These are phyloP conservation scores for Nothophoma quercina DNA, from an alignment of 2,329 filamentous ascomycete genomes.

Conservation along the genomic window DNA sequence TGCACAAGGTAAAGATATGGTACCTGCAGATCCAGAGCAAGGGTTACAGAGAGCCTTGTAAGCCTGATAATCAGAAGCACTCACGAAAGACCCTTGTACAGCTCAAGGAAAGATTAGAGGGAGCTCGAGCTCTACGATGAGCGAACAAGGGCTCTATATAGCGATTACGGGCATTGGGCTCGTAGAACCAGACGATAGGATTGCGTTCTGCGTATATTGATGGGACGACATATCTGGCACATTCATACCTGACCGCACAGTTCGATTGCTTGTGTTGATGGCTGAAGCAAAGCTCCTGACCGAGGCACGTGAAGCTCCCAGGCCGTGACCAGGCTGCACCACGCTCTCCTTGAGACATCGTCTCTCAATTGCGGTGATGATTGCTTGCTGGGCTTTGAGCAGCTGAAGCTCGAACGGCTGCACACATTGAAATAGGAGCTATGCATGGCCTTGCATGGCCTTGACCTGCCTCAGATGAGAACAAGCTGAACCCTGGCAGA, in stretches of 20 bases:
- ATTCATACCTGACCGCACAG: no score
- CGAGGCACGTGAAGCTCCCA: background rate
- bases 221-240: no score
- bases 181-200: no score
- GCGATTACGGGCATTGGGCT: no score
- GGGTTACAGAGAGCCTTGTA: background rate
- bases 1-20: background rate
- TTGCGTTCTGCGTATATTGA: no score
- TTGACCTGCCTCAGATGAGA: background rate
- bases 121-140: background rate
- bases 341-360: conserved; percentile 1
- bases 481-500: conserved; percentile 18
- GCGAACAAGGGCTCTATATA: background rate
- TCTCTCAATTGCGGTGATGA: background rate
- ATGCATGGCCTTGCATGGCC: background rate
- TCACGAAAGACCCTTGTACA: background rate
- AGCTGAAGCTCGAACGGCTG: no score
- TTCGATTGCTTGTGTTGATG: background rate
- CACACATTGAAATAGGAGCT: no score
- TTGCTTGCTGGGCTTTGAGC: background rate
- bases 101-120: background rate
- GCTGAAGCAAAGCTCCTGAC: background rate
- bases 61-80: background rate
- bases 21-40: conserved; percentile 3
- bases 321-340: background rate